Base-by-base conservation (phyloP, 1,284 basidiomycete genomes). In the Lentinula novae-zelandiae region DNA sequence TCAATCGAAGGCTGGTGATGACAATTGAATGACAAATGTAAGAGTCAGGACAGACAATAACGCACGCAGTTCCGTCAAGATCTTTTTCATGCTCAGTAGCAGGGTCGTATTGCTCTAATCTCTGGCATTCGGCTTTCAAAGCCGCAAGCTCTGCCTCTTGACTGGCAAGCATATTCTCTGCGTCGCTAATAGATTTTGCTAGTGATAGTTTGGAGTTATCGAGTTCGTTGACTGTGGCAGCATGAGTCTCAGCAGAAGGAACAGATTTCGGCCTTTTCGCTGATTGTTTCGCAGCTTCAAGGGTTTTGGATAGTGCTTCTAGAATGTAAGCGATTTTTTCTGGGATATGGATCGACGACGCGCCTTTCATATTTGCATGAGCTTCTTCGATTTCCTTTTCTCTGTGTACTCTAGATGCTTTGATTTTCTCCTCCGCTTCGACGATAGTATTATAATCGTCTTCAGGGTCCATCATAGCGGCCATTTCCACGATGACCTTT, bases 171-270 rank as follows among this genome's bases (percentile, higher is more conserved):
- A 82, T 71, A 50, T 82, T 79, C 72, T 92, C 89, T 1, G 81
- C 78, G 65, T 90, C 89, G 56, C 87, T 87, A 66, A 92, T 89
- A 3, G 86, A 82, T 67, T 93, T 93, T 10, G 81, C 85, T n/a
- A 91, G 76, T 6, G 83, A 82, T 53, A 90, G 71, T 38, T 84
- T 81, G 5, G 78, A 80, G 34, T 71, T 77, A 61, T 92, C 89
- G 1, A 90, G 79, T 58, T 85, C 81, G 63, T 89, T 88, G 40
- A 92, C 71, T 17, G 76, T 76, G 9, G 80, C 75, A 2, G 80
- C 76, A 67, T 92, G 88, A 8, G 81, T 78, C 63, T 85, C 80
- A 31, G 81, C 80, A n/a, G 89, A 86, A 3, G 85, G 85, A 15
- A 90, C 83, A 22, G 82, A 82, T 10, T 81, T 72, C 2, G 90